Conservation (phyloP, 2,329 filamentous ascomycete genomes). For the Fusarium illudens region DNA sequence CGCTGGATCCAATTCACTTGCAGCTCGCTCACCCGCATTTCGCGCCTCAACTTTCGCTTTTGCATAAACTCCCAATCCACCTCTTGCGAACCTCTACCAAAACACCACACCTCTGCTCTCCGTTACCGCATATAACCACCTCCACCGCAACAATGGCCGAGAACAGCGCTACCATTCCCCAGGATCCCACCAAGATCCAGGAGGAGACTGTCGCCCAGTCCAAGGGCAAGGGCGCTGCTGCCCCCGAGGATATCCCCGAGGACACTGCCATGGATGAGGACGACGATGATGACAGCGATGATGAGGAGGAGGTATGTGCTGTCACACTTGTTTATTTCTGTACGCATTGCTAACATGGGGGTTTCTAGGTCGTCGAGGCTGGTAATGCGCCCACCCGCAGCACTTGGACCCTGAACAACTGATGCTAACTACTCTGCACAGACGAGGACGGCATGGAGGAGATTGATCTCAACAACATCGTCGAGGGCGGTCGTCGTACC, state of each 20-base stretch:
- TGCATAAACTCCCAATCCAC: conserved; percentile 27
- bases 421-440: conserved; percentile 53
- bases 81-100: conserved; percentile 17
- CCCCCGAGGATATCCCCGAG: conserved; percentile 59
- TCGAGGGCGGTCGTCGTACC: conserved; percentile 80
- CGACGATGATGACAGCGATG: conserved; percentile 63
- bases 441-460: conserved; percentile 88
- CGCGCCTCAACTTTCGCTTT: conserved; percentile 36
- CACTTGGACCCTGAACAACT: conserved; percentile 18
- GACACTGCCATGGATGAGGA: conserved; percentile 78
- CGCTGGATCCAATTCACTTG: conserved; percentile 28
- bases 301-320: conserved; percentile 45
- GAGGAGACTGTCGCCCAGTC: conserved; percentile 57
- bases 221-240: conserved; percentile 91
- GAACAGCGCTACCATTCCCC: conserved; percentile 59
- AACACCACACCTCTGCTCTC: conserved; percentile 6
- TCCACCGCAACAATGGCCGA: conserved; percentile 54
- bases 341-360: conserved; percentile 36
- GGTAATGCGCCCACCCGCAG: conserved; percentile 36
- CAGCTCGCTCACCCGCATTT: conserved; percentile 44
- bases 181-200: conserved; percentile 52
- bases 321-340: neutral
- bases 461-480: conserved; percentile 90
- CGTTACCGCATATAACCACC: neutral
- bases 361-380: conserved; percentile 41